Base-by-base conservation (phyloP, 1,284 basidiomycete species). In the Fomitopsis palustris region DNA sequence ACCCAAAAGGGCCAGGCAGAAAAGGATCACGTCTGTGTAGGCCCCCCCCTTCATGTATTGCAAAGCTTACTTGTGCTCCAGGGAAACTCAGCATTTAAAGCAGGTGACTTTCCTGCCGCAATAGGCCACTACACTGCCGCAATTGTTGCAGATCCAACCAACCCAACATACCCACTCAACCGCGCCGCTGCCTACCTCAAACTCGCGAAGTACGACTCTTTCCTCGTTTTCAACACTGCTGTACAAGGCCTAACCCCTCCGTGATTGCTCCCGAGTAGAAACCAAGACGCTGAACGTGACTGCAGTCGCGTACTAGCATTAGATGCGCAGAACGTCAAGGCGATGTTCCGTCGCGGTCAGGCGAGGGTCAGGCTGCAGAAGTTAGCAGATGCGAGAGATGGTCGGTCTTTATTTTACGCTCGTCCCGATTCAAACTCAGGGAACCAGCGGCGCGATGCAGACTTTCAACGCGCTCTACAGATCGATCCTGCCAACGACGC, bases 121-220 rank as follows among this genome's bases (percentile, higher is more conserved):
- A 70, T 87, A 49, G 83, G 88, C 0, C 85, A 90, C 70, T 94
- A 93, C 72, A 86, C 86, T 39, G 74, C 82, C 2, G 92, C 92
- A 3, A 84, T 89, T 57, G 69, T 89, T 29, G 81, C 84, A 1
- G 85, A 93, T 70, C 70, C 77, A 9, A 76, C 71, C 0, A 87
- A 92, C 64, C 74, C 79, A 27, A 91, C 88, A 0, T 87, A 85
- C 64, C 83, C 86, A 37, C 77, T 93, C 54, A 94, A 94, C 69
- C 84, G 92, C 42, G 88, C 90, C 10, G 88, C 90, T 31, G 90
- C 91, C 25, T 92, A 93, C 75, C 79, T 94, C 62, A 92, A 90
- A 78, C 81, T 93, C 78, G 84, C 84, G 82, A 93, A 92, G 90
- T 92, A 78, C 77, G 90, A 75, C 68, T 61, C 43, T 49, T 12